Base-by-base conservation (phyloP, 177 flowering plant genomes). In the Vitis hybrid region DNA sequence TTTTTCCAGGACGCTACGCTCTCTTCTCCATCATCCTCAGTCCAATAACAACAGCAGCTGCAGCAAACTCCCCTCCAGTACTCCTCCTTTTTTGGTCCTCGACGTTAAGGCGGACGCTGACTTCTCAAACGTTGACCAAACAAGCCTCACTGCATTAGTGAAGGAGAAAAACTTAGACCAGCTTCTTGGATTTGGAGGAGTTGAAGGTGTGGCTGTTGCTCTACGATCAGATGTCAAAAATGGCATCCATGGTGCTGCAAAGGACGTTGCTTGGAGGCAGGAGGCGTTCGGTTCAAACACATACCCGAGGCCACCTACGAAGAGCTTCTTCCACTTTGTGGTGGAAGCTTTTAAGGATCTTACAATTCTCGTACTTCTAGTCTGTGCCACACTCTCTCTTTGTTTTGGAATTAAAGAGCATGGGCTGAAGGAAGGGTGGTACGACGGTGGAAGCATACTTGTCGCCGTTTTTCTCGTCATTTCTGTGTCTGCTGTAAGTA, bases 371-470 rank as follows among this genome's bases (percentile, higher is more conserved):
- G 76, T 78, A 19, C 76, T 76, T 18, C 21, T 81, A n/a, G 78
- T 51, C 21, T 83, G 86, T 60, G 84, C 84, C 10, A 74, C 76
- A 0, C 71, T 83, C 10, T 77, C 84, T n/a, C 81, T 83, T 1
- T 82, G 72, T 0, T 83, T 83, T 17, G 86, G 86, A 5, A 81
- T 83, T 50, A 81, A 81, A 51, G 68, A 79, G 57, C 57, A 83
- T 51, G 86, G 86, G 10, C 2, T 65, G 0, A 75, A 71, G 23
- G 82, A 81, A 58, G 84, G 86, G 0, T 83, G 86, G 86, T 79
- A 79, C 23, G 84, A 81, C 3, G 86, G 84, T 2, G 82, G 82
- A 14, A 83, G 86, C 74, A 83, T 83, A 4, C 75, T 81, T 51
- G 75, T 83, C 0, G 84, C 84, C 0, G 78, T 77, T 2, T 80